Evolutionary conservation across 2,329 filamentous ascomycete genomes (phyloP), one percentile per base, ranked within the genome.

Genomic region (Botrytis paeoniae): DNA sequence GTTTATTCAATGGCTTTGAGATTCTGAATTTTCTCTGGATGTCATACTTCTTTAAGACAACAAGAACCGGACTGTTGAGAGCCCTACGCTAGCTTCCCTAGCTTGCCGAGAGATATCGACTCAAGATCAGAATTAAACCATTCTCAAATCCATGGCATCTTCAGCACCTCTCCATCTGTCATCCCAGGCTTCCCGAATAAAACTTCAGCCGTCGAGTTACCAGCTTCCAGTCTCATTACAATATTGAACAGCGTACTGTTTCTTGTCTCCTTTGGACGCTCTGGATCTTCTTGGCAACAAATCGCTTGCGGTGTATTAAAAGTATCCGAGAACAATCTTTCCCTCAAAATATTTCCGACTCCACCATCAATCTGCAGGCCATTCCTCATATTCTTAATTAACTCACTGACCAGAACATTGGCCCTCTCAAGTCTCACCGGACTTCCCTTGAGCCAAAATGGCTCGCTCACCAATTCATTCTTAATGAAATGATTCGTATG

Each of bases 301-400:
- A 83, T 83, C 1, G 82, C 78, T 71, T 81, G 78, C 1, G 81
- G 81, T 1, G 78, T 76, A 75, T 82, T 82, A 54, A 78, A 80
- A 3, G 77, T 77, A 76, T 83, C 82, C 3, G 80, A 81, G 72
- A 83, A 83, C 22, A 83, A 75, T 22, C 69, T 76, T 10, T 79
- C 73, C 61, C 82, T 77, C 39, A 83, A 73, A 10, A 79, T 32
- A 29, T 29, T 14, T 22, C 5, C 64, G 1, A 54, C 18, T 7
- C 25, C 35, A 20, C 29, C 45, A 29, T 39, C 12, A 9, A 68
- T 39, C 20, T 68, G 4, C 45, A 54, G 25, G 5, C 45, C 45
- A 54, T 39, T 39, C 14, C 4, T 68, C 64, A 68, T 20, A 54
- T 68, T 45, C 9, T 48, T 35, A n/a, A 39, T 25, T 25, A 68